Evolutionary conservation across 1,284 basidiomycete species (phyloP), one percentile per base, ranked within the genome.

Genomic region (Boletus smithii): DNA sequence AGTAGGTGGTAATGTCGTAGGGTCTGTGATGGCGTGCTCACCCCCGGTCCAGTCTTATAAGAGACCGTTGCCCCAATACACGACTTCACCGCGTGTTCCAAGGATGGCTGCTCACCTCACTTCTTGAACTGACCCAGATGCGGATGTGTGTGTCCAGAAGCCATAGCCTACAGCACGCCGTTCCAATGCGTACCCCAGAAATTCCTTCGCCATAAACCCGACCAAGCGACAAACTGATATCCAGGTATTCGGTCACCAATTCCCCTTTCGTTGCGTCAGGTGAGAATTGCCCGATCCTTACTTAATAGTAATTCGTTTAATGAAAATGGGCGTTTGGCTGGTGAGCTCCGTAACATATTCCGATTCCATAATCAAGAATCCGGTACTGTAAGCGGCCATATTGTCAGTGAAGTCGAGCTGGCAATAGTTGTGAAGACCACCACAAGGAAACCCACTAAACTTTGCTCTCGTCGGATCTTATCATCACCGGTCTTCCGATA

Each of bases 31-130:
- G 42, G 42, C 29, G 40, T 34, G 54, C 36, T 44, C 33, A 27
- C 42, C 49, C 55, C 51, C 46, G 47, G 50, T 36, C 47, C 48
- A 53, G 55, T 49, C 60, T 62, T 63, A 58, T 67, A 63, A 60
- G 62, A 55, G 51, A 60, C 64, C 50, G 49, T 42, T 48, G 61
- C 63, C 61, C 63, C 65, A 60, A 52, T 39, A 61, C 62, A 65
- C 62, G 62, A 65, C 62, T 60, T 47, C 50, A 46, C 65, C 62
- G 53, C 62, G 65, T 65, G 62, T 65, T 63, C 49, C 24, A 41
- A 32, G 44, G 52, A 37, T 24, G 59, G 53, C 53, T 60, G 57
- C 50, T 51, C 58, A 62, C 64, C 61, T 55, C 63, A 49, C 59
- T 52, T 49, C 51, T 37, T 51, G 52, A 46, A 39, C 22, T 44